These are phyloP conservation scores for Leptodontidium sp. DNA, from an alignment of 2,329 filamentous ascomycete species.

Conservation along the genomic window DNA sequence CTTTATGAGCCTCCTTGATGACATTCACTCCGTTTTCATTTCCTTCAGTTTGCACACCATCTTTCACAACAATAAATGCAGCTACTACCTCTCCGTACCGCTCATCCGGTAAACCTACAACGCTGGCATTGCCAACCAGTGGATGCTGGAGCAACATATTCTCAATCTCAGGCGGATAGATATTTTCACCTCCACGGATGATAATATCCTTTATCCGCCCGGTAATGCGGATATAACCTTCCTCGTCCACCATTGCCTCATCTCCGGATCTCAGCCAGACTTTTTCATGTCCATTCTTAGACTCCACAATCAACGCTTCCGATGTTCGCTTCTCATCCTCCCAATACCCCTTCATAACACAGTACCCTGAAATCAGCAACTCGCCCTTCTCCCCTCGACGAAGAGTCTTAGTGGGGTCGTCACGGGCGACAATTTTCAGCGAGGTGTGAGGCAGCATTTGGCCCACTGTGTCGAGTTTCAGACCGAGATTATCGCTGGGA, in stretches of 20 bases:
- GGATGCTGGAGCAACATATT: conserved; percentile 20
- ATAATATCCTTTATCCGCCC: conserved; percentile 29
- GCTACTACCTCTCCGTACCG: conserved; percentile 72
- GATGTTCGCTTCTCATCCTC: conserved; percentile 79
- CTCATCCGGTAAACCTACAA: conserved; percentile 70
- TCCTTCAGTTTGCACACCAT: neutral
- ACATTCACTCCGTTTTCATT: neutral
- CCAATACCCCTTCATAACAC: conserved; percentile 73
- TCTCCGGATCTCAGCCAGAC: conserved; percentile 76
- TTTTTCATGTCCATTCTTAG: conserved; percentile 60
- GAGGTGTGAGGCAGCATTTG: conserved; percentile 77
- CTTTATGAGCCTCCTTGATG: neutral
- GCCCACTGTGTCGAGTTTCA: conserved; percentile 65
- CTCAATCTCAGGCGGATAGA: conserved; percentile 28
- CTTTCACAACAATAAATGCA: conserved; percentile 55
- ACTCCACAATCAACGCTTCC: conserved; percentile 49
- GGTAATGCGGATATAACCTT: conserved; percentile 20
- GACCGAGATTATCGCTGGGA: conserved; percentile 42
- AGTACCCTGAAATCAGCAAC: conserved; percentile 81
- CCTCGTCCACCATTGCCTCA: conserved; percentile 55
- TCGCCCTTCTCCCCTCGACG: conserved; percentile 71
- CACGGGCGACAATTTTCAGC: conserved; percentile 73
- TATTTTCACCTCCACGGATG: conserved; percentile 30
- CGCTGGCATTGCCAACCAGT: conserved; percentile 63
- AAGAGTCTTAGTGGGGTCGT: conserved; percentile 69